Evolutionary conservation across 768 basidiomycete species (phyloP).

Genomic region (Calvatia gigantea): DNA sequence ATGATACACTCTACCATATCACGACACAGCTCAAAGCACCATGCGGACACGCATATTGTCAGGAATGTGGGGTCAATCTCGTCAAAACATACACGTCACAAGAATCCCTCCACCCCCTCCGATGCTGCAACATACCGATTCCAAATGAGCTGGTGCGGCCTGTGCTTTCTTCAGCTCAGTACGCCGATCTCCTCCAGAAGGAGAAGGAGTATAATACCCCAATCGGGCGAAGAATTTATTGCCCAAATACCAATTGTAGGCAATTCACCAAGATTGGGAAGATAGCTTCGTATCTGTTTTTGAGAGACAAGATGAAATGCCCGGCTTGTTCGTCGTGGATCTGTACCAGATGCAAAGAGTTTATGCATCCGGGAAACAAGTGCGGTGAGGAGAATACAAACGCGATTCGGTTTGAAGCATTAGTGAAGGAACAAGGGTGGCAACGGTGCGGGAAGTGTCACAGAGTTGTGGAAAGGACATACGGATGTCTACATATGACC

Average conservation of each 20-base stretch:
- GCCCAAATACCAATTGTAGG: constrained; percentile 10
- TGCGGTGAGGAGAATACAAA: constrained; percentile 9
- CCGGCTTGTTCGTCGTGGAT: constrained; percentile 4
- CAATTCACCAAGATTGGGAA: constrained; percentile 12
- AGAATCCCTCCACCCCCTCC: constrained; percentile 12
- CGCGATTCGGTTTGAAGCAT: constrained; percentile 24
- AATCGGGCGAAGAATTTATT: constrained; percentile 9
- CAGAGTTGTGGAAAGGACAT: constrained; percentile 11
- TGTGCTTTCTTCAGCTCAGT: constrained; percentile 1
- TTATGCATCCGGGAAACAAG: constrained; percentile 9
- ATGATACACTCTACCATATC: background rate
- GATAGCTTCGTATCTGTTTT: background rate
- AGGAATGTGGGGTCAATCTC: constrained; percentile 6
- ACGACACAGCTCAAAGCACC: constrained; percentile 1
- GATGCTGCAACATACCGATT: constrained; percentile 15
- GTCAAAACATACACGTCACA: constrained; percentile 9
- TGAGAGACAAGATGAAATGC: constrained; percentile 3
- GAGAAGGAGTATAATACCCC: constrained; percentile 13
- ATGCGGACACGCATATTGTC: constrained; percentile 15
- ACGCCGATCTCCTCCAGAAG: background rate
- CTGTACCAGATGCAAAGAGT: constrained; percentile 10
- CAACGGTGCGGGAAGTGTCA: constrained; percentile 10
- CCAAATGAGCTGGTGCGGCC: background rate
- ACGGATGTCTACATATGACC: constrained; percentile 16
- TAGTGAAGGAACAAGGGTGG: constrained; percentile 12